Percentiles rank a stretch among this genome's conserved stretches.
These are phyloP conservation scores for Fraxinus cuspidata DNA, from an alignment of 257 asterid genomes.

Conservation along the genomic window DNA sequence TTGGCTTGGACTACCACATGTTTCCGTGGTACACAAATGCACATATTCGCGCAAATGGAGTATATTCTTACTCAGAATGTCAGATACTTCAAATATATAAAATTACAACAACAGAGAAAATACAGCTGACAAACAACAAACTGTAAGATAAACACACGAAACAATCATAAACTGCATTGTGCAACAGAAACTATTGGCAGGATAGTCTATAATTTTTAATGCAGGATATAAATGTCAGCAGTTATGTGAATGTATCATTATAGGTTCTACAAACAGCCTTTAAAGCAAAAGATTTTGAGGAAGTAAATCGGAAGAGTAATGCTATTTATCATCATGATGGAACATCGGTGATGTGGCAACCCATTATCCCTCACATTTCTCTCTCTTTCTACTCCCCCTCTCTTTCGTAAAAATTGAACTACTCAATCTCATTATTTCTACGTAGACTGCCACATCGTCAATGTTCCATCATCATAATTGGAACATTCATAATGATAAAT, in stretches of 20 bases:
- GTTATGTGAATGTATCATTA: neutral
- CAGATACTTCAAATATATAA: neutral
- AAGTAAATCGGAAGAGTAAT: neutral
- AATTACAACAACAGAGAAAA: neutral
- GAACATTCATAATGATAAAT: too few relatives aligned
- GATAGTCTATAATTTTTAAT: neutral
- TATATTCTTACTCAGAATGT: neutral
- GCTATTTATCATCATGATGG: too few relatives aligned
- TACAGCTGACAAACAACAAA: neutral
- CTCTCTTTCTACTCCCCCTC: too few relatives aligned
- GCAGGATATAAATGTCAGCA: neutral
- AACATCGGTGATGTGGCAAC: too few relatives aligned
- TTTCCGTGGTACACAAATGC: neutral
- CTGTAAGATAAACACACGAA: neutral
- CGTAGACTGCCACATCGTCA: too few relatives aligned
- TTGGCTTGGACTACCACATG: too few relatives aligned
- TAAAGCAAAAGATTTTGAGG: conserved; percentile 4
- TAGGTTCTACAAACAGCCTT: neutral
- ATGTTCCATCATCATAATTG: too few relatives aligned
- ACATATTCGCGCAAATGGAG: neutral
- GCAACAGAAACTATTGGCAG: neutral
- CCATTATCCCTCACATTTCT: too few relatives aligned
- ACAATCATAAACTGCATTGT: neutral
- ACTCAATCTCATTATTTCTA: too few relatives aligned
- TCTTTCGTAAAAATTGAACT: too few relatives aligned